Base-by-base conservation (phyloP, 164 flowering plant species). In the Piper longum region DNA sequence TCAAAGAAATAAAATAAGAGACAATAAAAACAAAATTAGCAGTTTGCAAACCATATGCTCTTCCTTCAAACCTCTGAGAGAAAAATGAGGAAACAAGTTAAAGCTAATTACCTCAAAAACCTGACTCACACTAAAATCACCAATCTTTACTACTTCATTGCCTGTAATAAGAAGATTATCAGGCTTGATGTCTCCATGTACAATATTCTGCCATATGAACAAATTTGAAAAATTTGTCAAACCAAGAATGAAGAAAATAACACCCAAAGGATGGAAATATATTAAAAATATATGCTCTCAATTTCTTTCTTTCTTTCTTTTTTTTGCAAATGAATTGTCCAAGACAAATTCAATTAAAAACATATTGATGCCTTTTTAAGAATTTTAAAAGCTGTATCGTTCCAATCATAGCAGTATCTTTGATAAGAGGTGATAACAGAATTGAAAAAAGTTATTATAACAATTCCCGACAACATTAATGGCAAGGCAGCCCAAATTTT, bases 151-250 rank as follows among this genome's bases (percentile, higher is more conserved):
- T 4, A 74, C 77, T 17, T 97, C 99, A 69, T 72, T 56, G 54
- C 78, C 74, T 65, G 97, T 80, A 69, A 93, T 82, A 78, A 90
- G 75, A 66, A 93, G 81, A 72, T 93, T 90, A 63, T 93, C 97
- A 54, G 99, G 99, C 69, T 93, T 93, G 63, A 93, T 90, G 74
- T 93, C 99, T 56, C 96, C 92, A 69, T 93, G 99, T 69, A 93
- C 91, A 41, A 93, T 77, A 70, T 90, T 88, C 99, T 93, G 91
- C 56, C 45, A 14, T 8, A 5, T 5, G 6, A 44, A 44, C 6
- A 44, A 44, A 5, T 39, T 45, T 54, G 36, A 45, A 59, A 51
- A 66, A 59, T 40, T 26, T 56, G 48, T 19, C 12, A 45, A 62
- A 11, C 19, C 52, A 48, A 48, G 7, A 48, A 48, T 5, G 3